phyloP scores from a whole-genome alignment of 345 rosid genomes.

The Pistacia integerrima region DNA sequence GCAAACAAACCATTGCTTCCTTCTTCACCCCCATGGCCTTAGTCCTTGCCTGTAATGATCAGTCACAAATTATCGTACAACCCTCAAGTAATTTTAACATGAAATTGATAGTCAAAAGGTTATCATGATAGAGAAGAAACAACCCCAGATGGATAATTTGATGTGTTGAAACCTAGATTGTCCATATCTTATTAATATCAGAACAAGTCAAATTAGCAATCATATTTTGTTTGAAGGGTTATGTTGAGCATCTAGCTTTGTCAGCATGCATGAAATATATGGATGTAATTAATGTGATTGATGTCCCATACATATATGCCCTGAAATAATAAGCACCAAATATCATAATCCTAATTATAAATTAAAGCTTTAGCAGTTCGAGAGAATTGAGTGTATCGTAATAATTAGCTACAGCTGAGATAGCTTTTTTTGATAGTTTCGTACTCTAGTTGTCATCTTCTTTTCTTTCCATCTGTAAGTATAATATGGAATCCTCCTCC shows the following conservation, averaged over 20 bases:
- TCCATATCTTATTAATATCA: no score
- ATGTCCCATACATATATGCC: no score
- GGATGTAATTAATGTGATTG: no score
- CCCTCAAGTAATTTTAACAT: neutral
- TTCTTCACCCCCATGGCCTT: conserved; percentile 43
- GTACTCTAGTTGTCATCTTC: no score
- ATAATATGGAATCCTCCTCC: neutral
- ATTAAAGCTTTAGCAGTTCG: no score
- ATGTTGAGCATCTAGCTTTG: neutral
- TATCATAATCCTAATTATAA: no score
- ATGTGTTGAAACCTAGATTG: neutral
- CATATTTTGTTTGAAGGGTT: neutral
- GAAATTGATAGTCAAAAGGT: neutral
- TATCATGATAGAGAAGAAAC: neutral
- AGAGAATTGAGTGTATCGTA: no score
- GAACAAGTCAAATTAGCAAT: no score
- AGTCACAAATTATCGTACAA: neutral
- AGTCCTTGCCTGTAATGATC: conserved; percentile 53
- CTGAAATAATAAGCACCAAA: no score
- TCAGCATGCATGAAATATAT: neutral
- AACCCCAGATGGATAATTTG: neutral
- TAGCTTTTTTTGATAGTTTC: no score
- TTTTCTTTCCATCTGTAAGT: no score
- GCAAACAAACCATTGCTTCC: conserved; percentile 63
- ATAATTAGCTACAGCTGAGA: no score